These are phyloP conservation scores for Pseudoneurospora amorphoporcata DNA, from an alignment of 495 filamentous ascomycete species.

Conservation along the genomic window DNA sequence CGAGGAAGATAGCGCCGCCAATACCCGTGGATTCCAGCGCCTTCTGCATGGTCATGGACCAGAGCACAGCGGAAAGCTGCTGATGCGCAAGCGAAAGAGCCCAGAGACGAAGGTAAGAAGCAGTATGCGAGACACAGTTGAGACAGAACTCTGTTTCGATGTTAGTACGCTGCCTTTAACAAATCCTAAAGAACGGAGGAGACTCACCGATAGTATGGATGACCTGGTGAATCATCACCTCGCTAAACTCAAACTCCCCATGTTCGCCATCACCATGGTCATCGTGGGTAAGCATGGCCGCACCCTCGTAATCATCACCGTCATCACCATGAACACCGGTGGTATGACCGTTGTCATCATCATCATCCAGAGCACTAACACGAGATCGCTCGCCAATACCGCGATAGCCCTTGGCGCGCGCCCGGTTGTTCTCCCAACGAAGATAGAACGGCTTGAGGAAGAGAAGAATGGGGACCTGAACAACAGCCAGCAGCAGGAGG, in stretches of 20 bases:
- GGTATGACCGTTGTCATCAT: constrained; percentile 49
- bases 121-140: constrained; percentile 97
- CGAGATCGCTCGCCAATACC: constrained; percentile 79
- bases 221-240: constrained; percentile 97
- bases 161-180: background rate
- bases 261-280: constrained; percentile 64
- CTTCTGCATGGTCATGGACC: constrained; percentile 83
- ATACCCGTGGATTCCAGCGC: constrained; percentile 58
- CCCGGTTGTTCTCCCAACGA: constrained; percentile 81
- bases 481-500: constrained; percentile 71
- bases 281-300: constrained; percentile 81
- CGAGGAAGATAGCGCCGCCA: constrained; percentile 65
- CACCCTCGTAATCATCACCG: constrained; percentile 67
- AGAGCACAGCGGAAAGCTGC: constrained; percentile 91
- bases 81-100: constrained; percentile 95
- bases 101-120: constrained; percentile 98
- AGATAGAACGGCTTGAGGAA: constrained; percentile 94
- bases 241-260: constrained; percentile 92
- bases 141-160: constrained; percentile 75
- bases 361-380: constrained; percentile 77
- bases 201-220: constrained; percentile 91
- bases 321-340: constrained; percentile 59
- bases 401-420: constrained; percentile 78
- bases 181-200: background rate
- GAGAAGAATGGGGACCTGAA: constrained; percentile 81